Percentiles rank a stretch among this genome's conserved stretches.
Conservation (phyloP, 2,329 filamentous ascomycete genomes). For the Apiospora kogelbergensis region DNA sequence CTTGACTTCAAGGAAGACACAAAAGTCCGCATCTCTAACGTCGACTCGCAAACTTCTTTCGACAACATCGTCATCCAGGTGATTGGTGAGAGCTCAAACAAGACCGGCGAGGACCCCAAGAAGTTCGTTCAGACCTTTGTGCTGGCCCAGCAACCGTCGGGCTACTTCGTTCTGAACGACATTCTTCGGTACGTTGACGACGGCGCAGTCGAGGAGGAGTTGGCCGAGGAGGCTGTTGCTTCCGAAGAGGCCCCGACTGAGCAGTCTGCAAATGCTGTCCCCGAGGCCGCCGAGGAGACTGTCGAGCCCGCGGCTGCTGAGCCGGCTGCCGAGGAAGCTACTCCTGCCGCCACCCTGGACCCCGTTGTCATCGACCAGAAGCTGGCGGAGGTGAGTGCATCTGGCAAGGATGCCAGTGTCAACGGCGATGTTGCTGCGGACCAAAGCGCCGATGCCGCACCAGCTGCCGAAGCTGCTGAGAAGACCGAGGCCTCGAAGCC, state of each 20-base stretch:
- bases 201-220: slow-evolving; percentile 69
- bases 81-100: slow-evolving; percentile 97
- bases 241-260: slow-evolving; percentile 25
- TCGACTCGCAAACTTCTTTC: slow-evolving; percentile 91
- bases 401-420: slow-evolving; percentile 39
- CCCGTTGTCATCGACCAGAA: slow-evolving; percentile 65
- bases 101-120: slow-evolving; percentile 75
- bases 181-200: slow-evolving; percentile 92
- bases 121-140: slow-evolving; percentile 99
- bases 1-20: slow-evolving; percentile 88
- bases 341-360: slow-evolving; percentile 34
- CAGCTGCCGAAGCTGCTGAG: slow-evolving; percentile 20
- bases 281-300: slow-evolving; percentile 13
- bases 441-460: slow-evolving; percentile 33
- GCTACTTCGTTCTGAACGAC: slow-evolving; percentile 98
- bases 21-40: slow-evolving; percentile 97
- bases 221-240: slow-evolving; percentile 41
- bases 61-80: slow-evolving; percentile 97
- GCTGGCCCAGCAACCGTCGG: slow-evolving; percentile 90
- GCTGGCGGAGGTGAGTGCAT: slow-evolving; percentile 61
- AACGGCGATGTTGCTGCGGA: slow-evolving; percentile 40
- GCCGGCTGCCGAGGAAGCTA: slow-evolving; percentile 28
- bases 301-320: slow-evolving; percentile 32
- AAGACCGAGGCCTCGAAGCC: slow-evolving; percentile 27
- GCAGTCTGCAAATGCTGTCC: slow-evolving; percentile 34